Evolutionary conservation across 768 basidiomycete genomes (phyloP), one percentile per base, ranked within the genome.

Genomic region (Phylloporus arenicola): DNA sequence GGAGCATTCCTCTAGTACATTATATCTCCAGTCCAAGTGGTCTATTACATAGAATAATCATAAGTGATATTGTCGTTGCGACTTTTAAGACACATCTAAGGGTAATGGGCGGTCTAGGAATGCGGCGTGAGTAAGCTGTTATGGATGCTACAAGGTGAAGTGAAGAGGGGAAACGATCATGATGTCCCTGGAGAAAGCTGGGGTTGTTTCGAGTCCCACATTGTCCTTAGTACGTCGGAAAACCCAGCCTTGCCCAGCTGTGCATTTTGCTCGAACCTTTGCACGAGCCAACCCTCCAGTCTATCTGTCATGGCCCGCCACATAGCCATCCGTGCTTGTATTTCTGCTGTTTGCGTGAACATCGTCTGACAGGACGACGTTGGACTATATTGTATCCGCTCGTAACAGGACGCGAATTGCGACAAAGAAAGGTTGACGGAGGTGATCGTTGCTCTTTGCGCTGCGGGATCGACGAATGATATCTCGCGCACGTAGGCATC

Each of bases 401-500:
- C 94, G 58, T 88, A 83, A 64, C 91, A 95, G 34, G 86, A 90
- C 55, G 91, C 87, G 60, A 95, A 93, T 71, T 95, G 91, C n/a
- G 92, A 92, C 25, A 96, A 73, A 12, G 89, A 90, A 45, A 97
- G 84, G 72, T 97, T 97, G 70, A 92, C 86, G 25, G 92, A 92
- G 31, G 89, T 90, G 56, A 92, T 88, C 35, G 86, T 86, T 42
- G 88, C 86, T 29, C 77, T 82, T 69, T 88, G 86, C 22, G 77
- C 82, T 51, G 80, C 72, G 2, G 94, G 94, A 68, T 96, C 91
- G 33, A 95, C 77, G 64, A 94, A 95, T 5, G 92, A 91, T 58
- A 96, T 86, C 71, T 97, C 94, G 41, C 94, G 84, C 1, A 96
- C 90, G 63, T 88, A 96, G 10, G 94, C 92, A 61, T 93, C 90